Evolutionary conservation across 495 filamentous ascomycete species (phyloP), one percentile per base, ranked within the genome.

Genomic region (Clavariopsis aquatica): DNA sequence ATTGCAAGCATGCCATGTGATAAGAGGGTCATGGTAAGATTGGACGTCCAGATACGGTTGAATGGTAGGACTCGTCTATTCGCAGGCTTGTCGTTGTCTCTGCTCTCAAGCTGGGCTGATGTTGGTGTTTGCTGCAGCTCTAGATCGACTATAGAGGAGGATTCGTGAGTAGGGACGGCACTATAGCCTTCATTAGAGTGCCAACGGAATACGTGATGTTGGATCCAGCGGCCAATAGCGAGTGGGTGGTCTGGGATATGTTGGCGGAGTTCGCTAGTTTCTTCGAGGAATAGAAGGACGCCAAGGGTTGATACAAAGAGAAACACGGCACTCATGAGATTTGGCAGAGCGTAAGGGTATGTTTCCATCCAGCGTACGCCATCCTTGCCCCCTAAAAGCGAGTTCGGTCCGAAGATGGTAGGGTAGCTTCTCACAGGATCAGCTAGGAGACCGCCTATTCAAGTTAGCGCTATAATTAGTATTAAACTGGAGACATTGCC

Each of bases 271-370:
- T 65, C 65, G 67, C 75, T 57, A 75, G 85, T 85, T 79, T 91
- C 90, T 76, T 92, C 88, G 22, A 93, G 74, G 8, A 84, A 83
- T 52, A 90, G 74, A 64, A 84, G 83, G 28, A 90, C 84, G 38
- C 79, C 73, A 27, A 80, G 56, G 29, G 85, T 78, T 15, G 83
- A 83, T 9, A 75, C 75, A 1, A 80, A 66, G 55, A 94, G 76
- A 72, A 92, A 89, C 22, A 83, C 64, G 12, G 87, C 85, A 72
- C 85, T 91, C 36, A 91, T 77, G 36, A 94, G 72, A 73, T 92
- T 93, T 6, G 90, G 90, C 56, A 89, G 74, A 1, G 89, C 85
- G 69, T 92, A 94, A 0, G 89, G 90, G 71, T 81, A 92, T 36
- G 75, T 82, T 46, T 74, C 76, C 72, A 93, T 81, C 82, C 89